Base-by-base conservation (phyloP, 2,329 filamentous ascomycete genomes). In the Xylaria sp. region DNA sequence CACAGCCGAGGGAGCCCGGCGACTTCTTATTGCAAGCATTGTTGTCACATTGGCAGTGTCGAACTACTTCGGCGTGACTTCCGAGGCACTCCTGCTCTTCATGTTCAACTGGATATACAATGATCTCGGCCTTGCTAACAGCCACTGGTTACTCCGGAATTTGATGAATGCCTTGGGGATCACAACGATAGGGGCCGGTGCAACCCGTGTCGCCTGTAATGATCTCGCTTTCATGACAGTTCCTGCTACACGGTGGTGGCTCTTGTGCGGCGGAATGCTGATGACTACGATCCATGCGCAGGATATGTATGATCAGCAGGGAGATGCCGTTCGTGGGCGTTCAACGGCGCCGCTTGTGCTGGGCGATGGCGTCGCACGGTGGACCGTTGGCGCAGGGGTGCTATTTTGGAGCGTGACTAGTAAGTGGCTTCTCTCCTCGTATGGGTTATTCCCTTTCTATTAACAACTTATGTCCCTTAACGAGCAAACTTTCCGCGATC, bases 211-310 rank as follows among this genome's bases (percentile, higher is more conserved):
- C n/a, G 66, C 66, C 5, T 60, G 54, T 36, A 33, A 36, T 48
- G 57, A 52, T 31, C 43, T 60, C n/a, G 39, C 28, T 25, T 58
- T 61, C 25, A 56, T 64, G 59, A 20, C 39, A 5, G 66, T 25
- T 7, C 52, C 60, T n/a, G 66, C 60, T 39, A 36, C 41, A 43
- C 43, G 60, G 13, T 68, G 66, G 66, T 64, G 43, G 61, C 48
- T 68, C 28, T 25, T 65, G 20, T 61, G 55, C n/a, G 55, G 36
- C 20, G 55, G 48, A 6, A 57, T 68, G 66, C n/a, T 68, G 61
- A 41, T 62, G 31, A 67, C 58, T 15, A 67, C 64, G 6, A 62
- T 67, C 58, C 64, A 67, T 33, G 58, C 64, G 5, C 64, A 67
- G 41, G 64, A 67, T 36, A 18, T 67, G 36, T 62, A 62, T 51